These are phyloP conservation scores for Nothophaeocryptopus gaeumannii DNA, from an alignment of 2,329 filamentous ascomycete genomes.

Conservation along the genomic window DNA sequence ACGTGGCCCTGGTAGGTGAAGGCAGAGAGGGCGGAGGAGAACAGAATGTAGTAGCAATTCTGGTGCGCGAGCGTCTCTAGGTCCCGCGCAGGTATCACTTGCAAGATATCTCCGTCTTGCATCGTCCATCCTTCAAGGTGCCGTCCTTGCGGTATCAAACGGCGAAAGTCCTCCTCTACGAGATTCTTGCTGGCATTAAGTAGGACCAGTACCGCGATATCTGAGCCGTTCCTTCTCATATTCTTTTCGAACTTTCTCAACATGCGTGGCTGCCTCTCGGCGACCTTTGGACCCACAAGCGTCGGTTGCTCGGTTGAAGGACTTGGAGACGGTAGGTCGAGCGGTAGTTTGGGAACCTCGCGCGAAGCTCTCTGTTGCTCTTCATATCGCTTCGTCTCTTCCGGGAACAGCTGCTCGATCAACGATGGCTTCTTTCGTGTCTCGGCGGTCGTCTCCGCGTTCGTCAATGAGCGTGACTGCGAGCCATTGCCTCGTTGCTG, in stretches of 20 bases:
- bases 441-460: neutral
- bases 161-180: constrained; percentile 66
- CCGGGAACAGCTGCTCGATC: constrained; percentile 55
- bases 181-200: constrained; percentile 59
- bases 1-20: constrained; percentile 59
- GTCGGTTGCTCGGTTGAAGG: neutral
- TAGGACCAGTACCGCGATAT: constrained; percentile 53
- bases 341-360: constrained; percentile 35
- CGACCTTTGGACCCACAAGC: no score
- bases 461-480: neutral
- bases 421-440: constrained; percentile 35
- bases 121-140: constrained; percentile 66
- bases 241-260: no score
- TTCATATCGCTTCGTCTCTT: constrained; percentile 40
- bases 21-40: constrained; percentile 59
- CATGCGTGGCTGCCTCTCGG: no score
- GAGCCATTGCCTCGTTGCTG: neutral
- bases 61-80: constrained; percentile 60
- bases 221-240: constrained; percentile 13
- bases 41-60: constrained; percentile 68
- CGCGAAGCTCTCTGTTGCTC: constrained; percentile 21
- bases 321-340: constrained; percentile 19
- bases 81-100: constrained; percentile 64
- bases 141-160: constrained; percentile 59
- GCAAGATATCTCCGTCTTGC: constrained; percentile 51